Evolutionary conservation across 192 early-diverging fungal genomes (phyloP), one percentile per base, ranked within the genome.

Genomic region (Paraglomus occultum): DNA sequence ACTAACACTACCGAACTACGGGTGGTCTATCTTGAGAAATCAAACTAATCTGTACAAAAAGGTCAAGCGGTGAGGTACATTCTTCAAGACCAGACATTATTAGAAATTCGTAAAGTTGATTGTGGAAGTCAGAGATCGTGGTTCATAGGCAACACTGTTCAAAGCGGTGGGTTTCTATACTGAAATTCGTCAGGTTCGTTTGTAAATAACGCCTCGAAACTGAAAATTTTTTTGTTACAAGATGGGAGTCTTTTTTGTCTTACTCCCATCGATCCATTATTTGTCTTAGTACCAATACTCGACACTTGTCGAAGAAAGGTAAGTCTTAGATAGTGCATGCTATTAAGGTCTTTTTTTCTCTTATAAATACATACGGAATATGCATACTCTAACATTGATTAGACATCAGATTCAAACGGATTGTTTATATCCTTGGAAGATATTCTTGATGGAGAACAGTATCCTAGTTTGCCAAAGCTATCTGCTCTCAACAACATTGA

Each of bases 241-340:
- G 81, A 82, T 54, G 81, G 81, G 48, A 66, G 71, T 49, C n/a
- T 82, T 31, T 78, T 76, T 50, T 20, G 77, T 8, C 77, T 74
- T 62, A 82, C 81, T 31, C 76, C 70, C 8, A 72, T 78, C 31
- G 81, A 82, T 65, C 77, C 81, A 0, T 38, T 82, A 0, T 82
- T 82, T 61, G 71, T 82, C 43, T 62, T 76, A 5, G 50, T 82
- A 40, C 81, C 81, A 2, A 73, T 82, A n/a, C 60, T 82, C 15
- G 77, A 75, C 18, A 64, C 61, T 40, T 42, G 68, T 38, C 81
- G 81, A 40, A 64, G 73, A 73, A 77, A 78, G 51, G 73, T 70
- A 45, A 5, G 4, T 18, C 31, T 22, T 8, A 15, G 22, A 10
- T n/a, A 74, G 20, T 46, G 22, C 23, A 43, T 46, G 6, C 51